phyloP scores from a whole-genome alignment of 2,329 filamentous ascomycete genomes.

The Pseudocercospora fijiensis region DNA sequence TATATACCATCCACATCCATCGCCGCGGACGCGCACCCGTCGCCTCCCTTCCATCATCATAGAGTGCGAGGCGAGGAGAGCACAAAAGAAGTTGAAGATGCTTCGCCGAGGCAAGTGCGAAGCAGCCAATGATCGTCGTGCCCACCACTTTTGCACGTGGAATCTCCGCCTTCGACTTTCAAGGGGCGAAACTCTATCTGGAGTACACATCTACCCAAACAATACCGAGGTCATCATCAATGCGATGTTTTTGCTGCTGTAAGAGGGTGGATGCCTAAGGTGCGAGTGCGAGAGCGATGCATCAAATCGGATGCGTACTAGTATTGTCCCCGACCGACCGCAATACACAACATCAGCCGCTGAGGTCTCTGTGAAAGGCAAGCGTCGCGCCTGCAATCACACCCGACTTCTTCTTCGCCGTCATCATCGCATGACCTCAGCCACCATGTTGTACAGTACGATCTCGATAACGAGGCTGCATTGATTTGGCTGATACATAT shows the following conservation, averaged over 20 bases:
- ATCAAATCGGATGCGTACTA: constrained; percentile 4
- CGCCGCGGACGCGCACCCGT: background rate
- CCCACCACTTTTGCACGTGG: background rate
- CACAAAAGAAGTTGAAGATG: background rate
- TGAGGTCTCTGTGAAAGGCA: background rate
- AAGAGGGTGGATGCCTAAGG: background rate
- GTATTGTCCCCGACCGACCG: background rate
- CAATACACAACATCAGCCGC: constrained; percentile 1
- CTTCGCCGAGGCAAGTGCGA: background rate
- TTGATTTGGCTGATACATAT: background rate
- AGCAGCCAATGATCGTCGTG: background rate
- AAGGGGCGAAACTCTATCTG: background rate
- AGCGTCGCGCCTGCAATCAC: background rate
- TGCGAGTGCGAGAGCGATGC: constrained; percentile 13
- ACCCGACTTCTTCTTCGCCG: background rate
- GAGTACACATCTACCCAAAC: too few species aligned
- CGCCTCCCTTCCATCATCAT: background rate
- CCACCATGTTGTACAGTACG: background rate
- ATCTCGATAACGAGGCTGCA: background rate
- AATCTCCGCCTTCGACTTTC: background rate
- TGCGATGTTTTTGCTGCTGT: background rate
- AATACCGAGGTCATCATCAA: background rate
- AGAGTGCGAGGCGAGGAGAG: too few species aligned
- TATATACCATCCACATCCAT: background rate
- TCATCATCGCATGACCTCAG: background rate